Evolutionary conservation across 805 yeast genomes (phyloP), one percentile per base, ranked within the genome.

Genomic region (Pichia pseudocactophila): DNA sequence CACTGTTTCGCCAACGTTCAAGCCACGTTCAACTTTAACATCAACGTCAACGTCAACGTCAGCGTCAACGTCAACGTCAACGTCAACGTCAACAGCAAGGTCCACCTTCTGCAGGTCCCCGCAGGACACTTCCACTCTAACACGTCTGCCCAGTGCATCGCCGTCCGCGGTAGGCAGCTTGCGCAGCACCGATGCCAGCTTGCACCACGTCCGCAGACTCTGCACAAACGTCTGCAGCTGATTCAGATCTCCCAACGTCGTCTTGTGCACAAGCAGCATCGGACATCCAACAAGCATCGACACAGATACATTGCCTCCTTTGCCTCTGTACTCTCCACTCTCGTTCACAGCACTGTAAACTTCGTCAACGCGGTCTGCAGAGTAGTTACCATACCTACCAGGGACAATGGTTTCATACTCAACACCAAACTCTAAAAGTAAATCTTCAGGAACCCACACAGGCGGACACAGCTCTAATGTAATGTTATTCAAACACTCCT

Each of bases 361-460:
- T 10, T 16, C 27, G 16, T 27, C 33, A 9, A 31, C 33, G 4
- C 8, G 16, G n/a, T 27, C 37, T 18, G n/a, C 27, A 7, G 13
- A 18, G 6, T 9, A 33, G 16, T 11, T 10, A 13, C 6, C 18
- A 8, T 42, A 34, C 18, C 42, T 42, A 18, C 46, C 45, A 17
- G 50, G 51, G 15, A 50, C 50, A 46, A 57, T 58, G 7, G 50
- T 54, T 16, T 52, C 49, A 9, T 53, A 48, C 3, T 57, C 48
- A 13, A 55, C 43, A 28, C 55, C 61, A 43, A 53, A 56, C 12
- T 41, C 37, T 5, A 56, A 36, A 11, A 28, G 15, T 28, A 28
- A n/a, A 45, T 58, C 64, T 32, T 57, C 51, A 0, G 65, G 64
- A 4, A 62, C 47, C 65, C 65, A 62, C 12, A 62, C 47, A 18